Evolutionary conservation across 2,329 filamentous ascomycete genomes (phyloP).

Genomic region (Juglanconis oblonga): DNA sequence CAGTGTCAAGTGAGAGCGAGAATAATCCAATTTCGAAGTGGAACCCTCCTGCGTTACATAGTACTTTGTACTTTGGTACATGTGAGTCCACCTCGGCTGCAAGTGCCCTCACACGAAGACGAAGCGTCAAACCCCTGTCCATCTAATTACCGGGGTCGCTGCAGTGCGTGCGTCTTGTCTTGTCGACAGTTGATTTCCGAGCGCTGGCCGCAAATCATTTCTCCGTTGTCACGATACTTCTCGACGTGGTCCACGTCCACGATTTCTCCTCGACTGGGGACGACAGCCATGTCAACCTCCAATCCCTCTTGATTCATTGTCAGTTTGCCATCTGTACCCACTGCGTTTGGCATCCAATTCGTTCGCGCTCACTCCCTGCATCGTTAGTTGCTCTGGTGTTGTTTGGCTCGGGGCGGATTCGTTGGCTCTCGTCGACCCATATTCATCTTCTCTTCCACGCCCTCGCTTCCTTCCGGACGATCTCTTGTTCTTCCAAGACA

Average conservation of each 20-base stretch:
- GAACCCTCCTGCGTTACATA: neutral
- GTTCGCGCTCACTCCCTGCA: conserved; percentile 6
- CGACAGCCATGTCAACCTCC: conserved; percentile 10
- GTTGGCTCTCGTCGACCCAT: conserved; percentile 2
- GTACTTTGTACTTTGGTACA: no score
- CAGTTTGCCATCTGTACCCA: neutral
- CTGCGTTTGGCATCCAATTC: neutral
- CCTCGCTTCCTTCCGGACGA: neutral
- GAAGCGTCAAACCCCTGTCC: neutral
- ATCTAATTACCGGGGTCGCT: neutral
- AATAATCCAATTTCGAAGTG: conserved; percentile 1
- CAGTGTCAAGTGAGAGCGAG: neutral
- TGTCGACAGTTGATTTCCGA: conserved; percentile 3
- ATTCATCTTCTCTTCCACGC: neutral
- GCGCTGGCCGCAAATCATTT: conserved; percentile 14
- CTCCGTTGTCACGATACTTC: conserved; percentile 6
- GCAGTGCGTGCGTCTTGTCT: conserved; percentile 4
- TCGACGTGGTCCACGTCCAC: conserved; percentile 10
- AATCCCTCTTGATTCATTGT: neutral
- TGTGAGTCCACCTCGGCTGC: neutral
- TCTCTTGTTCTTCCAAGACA: neutral
- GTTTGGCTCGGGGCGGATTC: neutral
- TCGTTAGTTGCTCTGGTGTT: neutral
- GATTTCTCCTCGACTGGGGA: conserved; percentile 3
- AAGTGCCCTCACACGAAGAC: neutral